phyloP scores from a whole-genome alignment of 1,284 basidiomycete genomes.

The Nidula niveotomentosa region DNA sequence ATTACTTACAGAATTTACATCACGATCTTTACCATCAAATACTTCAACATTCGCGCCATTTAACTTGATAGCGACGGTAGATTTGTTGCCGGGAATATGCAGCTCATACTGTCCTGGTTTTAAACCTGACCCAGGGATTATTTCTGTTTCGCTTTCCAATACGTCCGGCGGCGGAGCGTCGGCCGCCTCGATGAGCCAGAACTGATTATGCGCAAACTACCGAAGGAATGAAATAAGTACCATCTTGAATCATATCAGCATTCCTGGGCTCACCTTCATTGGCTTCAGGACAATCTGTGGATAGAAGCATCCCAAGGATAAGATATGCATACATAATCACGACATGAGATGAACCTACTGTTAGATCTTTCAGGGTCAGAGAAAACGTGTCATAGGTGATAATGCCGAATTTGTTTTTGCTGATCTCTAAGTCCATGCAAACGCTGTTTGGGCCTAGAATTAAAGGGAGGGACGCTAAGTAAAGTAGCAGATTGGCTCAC shows the following conservation, averaged over 20 bases:
- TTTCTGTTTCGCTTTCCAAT: too few species aligned
- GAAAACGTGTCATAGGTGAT: not conserved
- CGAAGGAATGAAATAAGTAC: not conserved
- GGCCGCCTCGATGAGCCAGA: not conserved
- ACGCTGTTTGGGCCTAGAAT: not conserved
- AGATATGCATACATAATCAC: not conserved
- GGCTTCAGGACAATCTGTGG: not conserved
- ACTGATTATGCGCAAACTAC: not conserved
- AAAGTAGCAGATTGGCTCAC: not conserved
- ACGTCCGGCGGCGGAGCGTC: too few species aligned
- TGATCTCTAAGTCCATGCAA: not conserved
- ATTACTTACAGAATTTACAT: too few species aligned
- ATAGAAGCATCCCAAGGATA: not conserved
- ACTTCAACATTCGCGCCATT: too few species aligned
- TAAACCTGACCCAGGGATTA: too few species aligned
- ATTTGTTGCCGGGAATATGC: too few species aligned
- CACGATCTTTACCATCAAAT: too few species aligned
- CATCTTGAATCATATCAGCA: too few species aligned
- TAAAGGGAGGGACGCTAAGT: not conserved
- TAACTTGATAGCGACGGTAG: too few species aligned
- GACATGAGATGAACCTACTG: not conserved
- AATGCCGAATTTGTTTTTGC: not conserved
- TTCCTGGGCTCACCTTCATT: not conserved
- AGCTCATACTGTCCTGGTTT: too few species aligned
- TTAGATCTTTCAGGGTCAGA: not conserved